Evolutionary conservation across 805 yeast genomes (phyloP), one percentile per base, ranked within the genome.

Genomic region (Suhomyces prunicola): DNA sequence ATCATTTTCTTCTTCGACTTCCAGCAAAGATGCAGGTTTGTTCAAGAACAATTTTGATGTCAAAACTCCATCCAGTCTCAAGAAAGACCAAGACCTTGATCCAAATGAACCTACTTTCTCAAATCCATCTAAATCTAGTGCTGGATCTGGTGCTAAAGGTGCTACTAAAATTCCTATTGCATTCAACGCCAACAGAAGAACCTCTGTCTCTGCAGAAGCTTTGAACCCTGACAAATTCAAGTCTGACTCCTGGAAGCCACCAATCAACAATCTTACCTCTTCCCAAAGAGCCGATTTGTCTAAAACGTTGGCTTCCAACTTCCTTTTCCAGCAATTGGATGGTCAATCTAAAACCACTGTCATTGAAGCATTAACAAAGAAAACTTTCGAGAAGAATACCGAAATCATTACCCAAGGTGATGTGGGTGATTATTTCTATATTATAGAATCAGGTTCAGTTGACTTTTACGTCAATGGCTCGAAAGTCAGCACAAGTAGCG

Each of bases 391-490:
- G 2, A 76, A 80, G 50, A 87, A 84, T 52, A 72, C 83, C 5
- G 85, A 82, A 58, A 85, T 93, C 55, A 91, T 92, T 65, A 81
- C 73, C 58, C 97, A 93, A 71, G 97, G 97, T 50, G 97, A 89
- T 64, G 96, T 88, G 65, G 97, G 97, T 59, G 97, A 93, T 72
- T 92, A 75, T 69, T 90, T 93, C 67, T 92, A 91, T 70, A 84
- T 92, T 42, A 82, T 92, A 52, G 97, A 92, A 71, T 70, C 76
- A 6, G 99, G 99, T 52, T 71, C 79, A 1, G 97, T 94, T 52
- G 93, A 90, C 57, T 92, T 85, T 63, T 80, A 78, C 60, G 92
- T 88, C 31, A 83, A 90, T 67, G 87, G 84, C 50, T 67, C 79
- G 44, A 81, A 84, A 63, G 93, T 91, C 39, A 86, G 82, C 65